Base-by-base conservation (phyloP, 2,329 filamentous ascomycete species). In the Aspergillus tamarii region DNA sequence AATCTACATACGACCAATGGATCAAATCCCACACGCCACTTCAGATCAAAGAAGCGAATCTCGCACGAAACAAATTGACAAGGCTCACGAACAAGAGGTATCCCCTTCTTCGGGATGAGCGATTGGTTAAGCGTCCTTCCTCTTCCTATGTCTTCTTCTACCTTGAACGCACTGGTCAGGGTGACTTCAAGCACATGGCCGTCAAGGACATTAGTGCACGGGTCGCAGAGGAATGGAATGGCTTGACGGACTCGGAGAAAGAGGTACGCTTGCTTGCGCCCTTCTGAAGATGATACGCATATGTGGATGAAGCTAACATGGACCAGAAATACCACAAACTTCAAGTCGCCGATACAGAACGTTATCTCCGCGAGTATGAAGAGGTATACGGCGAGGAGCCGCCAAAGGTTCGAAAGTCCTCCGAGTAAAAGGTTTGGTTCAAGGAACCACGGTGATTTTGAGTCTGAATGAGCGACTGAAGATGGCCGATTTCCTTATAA, bases 41-140 rank as follows among this genome's bases (percentile, higher is more conserved):
- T 6, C 74, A 89, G 70, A 89, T 91, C 68, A 78, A 78, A 53
- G 63, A 80, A 3, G 88, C 89, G 62, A 91, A 91, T 73, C 71
- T 67, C 12, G 89, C 89, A 12, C 85, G 89, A 43, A 63, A 45
- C 32, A 67, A 59, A n/a, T 73, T 82, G 10, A 59, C 61, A 0
- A 70, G 64, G 30, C 65, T 77, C 54, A 67, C 61, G 12, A 45
- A 67, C 3, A 70, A 70, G 52, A 66, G 61, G 48, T 64, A 66
- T 30, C 30, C 45, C 1, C 55, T 57, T 8, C 81, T 90, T 59
- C 64, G 77, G 6, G 89, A 91, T 70, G 81, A 86, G 12, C 84
- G 89, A 57, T 70, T 74, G 16, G 80, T 85, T 56, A 87, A 84
- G 73, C 64, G 64, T 2, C 76, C 82, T 4, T 1, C 8, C 0